A percentile compares a stretch with the other conserved stretches of the same genome.
phyloP scores from a whole-genome alignment of 148 eudicot species.

The Pouteria glomerata region DNA sequence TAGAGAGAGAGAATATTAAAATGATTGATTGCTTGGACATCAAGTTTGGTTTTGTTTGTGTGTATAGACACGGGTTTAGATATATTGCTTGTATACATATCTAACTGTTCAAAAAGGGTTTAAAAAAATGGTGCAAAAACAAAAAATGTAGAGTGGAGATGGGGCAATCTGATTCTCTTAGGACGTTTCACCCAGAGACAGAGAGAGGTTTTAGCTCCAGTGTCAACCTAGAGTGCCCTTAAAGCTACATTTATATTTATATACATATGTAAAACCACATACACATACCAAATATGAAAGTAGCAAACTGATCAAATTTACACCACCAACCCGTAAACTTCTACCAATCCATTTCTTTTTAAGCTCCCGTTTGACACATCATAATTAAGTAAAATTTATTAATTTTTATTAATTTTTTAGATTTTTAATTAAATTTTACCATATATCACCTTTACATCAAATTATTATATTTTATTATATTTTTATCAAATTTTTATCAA shows the following conservation, averaged over 20 bases:
- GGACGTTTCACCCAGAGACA: conserved; percentile 38
- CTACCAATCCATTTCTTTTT: conserved; percentile 23
- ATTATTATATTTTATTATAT: no score
- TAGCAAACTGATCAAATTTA: conserved; percentile 18
- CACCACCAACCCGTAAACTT: conserved; percentile 16
- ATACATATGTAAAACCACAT: background rate
- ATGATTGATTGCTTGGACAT: conserved; percentile 70
- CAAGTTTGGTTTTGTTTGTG: conserved; percentile 51
- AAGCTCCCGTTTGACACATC: no score
- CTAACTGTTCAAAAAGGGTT: background rate
- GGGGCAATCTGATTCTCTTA: conserved; percentile 30
- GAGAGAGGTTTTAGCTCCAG: conserved; percentile 25
- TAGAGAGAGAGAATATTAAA: conserved; percentile 1
- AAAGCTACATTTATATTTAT: conserved; percentile 28
- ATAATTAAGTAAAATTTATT: no score
- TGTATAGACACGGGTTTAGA: conserved; percentile 8
- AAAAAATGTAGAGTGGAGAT: conserved; percentile 29
- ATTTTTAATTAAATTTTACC: no score
- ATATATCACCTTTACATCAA: no score
- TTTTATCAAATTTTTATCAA: no score
- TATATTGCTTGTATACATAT: background rate
- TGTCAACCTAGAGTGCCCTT: conserved; percentile 54
- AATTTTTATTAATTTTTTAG: no score
- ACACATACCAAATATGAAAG: conserved; percentile 25
- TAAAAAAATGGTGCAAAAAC: background rate